Conservation (phyloP, 345 rosid species). For the Microcos paniculata region DNA sequence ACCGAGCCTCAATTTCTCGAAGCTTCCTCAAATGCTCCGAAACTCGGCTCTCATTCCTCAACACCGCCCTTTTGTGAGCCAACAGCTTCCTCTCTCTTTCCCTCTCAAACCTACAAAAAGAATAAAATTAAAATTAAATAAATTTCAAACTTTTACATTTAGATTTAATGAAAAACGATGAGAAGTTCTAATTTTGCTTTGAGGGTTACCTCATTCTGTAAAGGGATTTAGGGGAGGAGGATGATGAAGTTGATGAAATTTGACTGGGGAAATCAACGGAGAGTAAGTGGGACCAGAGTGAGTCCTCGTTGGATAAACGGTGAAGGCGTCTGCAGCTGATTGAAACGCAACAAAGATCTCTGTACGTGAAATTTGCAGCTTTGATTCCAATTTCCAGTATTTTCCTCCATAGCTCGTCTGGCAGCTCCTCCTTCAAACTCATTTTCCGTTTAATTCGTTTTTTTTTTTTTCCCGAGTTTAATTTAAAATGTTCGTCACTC, state of each 20-base stretch:
- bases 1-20: slow-evolving; percentile 42
- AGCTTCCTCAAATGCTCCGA: slow-evolving; percentile 52
- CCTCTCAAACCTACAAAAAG: slow-evolving; percentile 61
- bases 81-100: slow-evolving; percentile 56
- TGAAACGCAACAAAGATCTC: slow-evolving; percentile 80
- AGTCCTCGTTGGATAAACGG: slow-evolving; percentile 62
- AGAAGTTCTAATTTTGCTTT: neutral
- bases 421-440: slow-evolving; percentile 32
- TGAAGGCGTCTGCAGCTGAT: slow-evolving; percentile 71
- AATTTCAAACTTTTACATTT: neutral
- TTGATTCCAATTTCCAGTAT: slow-evolving; percentile 57
- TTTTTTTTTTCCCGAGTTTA: neutral
- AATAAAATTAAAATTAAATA: neutral
- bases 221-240: slow-evolving; percentile 35
- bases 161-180: neutral
- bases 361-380: slow-evolving; percentile 41
- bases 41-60: slow-evolving; percentile 74
- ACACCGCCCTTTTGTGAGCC: slow-evolving; percentile 56
- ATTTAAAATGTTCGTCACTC: neutral
- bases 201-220: slow-evolving; percentile 51
- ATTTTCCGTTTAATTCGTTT: neutral
- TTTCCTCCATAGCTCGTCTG: slow-evolving; percentile 80
- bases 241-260: slow-evolving; percentile 24
- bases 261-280: slow-evolving; percentile 43
- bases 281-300: slow-evolving; percentile 64